Conservation (phyloP, 148 eudicot species). For the Beta vulgaris region DNA sequence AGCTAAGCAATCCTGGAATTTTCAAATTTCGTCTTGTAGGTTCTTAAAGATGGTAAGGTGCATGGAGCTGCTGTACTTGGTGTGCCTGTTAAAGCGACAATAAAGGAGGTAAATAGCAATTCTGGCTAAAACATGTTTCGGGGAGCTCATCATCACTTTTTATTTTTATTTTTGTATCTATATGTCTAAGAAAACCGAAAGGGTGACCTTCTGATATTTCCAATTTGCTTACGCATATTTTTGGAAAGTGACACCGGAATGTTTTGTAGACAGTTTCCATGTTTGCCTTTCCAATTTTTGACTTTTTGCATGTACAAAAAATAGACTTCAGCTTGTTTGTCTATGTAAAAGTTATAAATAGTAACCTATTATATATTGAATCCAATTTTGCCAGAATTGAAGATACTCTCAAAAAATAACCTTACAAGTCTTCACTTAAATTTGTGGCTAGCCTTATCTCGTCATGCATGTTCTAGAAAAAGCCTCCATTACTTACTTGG, state of each 20-base stretch:
- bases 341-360: not conserved
- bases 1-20: not conserved
- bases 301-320: not conserved
- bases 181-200: too few species aligned
- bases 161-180: too few species aligned
- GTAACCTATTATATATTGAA: not conserved
- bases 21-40: slow-evolving; percentile 40
- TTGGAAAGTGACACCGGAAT: not conserved
- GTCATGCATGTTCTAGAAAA: not conserved
- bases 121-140: too few species aligned
- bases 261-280: not conserved
- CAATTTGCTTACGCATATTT: not conserved
- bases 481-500: not conserved
- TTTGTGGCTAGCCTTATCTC: not conserved
- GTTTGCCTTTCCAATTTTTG: not conserved
- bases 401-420: not conserved
- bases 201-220: not conserved
- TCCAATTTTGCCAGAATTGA: not conserved
- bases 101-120: slow-evolving; percentile 93
- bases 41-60: slow-evolving; percentile 74
- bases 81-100: slow-evolving; percentile 95
- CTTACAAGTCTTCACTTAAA: not conserved
- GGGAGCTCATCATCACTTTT: not conserved
- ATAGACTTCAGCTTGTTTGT: not conserved
- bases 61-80: slow-evolving; percentile 99